A percentile compares a stretch with the other conserved stretches of the same genome.
These are phyloP conservation scores for Dendrobium huoshanense DNA, from an alignment of 106 monocot species.

Conservation along the genomic window DNA sequence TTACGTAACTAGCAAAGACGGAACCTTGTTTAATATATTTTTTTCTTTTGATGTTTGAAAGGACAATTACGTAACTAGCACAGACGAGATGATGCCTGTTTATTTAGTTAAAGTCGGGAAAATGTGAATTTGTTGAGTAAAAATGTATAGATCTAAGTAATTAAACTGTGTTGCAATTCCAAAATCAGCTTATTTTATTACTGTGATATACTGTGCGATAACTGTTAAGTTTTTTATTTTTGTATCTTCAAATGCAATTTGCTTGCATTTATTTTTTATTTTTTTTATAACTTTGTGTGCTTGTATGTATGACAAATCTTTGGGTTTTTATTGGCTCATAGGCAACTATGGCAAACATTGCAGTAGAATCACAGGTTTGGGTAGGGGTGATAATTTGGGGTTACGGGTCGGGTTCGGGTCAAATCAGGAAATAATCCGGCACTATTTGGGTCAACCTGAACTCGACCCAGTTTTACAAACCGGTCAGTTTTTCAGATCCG, in stretches of 20 bases:
- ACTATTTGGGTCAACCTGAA: too few relatives aligned
- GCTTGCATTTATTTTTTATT: neutral
- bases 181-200: neutral
- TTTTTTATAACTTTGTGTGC: neutral
- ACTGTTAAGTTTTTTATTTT: neutral
- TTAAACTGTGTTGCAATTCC: neutral
- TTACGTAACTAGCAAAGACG: neutral
- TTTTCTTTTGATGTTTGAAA: neutral
- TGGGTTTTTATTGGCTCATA: constrained; percentile 18
- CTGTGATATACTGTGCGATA: neutral
- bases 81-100: neutral
- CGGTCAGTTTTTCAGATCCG: too few relatives aligned
- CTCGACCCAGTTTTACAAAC: too few relatives aligned
- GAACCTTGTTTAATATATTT: neutral
- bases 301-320: neutral
- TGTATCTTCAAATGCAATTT: neutral
- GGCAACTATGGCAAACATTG: constrained; percentile 35
- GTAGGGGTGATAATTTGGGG: too few relatives aligned
- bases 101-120: neutral
- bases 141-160: neutral
- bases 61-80: too few relatives aligned
- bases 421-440: too few relatives aligned
- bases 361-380: constrained; percentile 68
- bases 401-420: too few relatives aligned
- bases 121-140: neutral